phyloP scores from a whole-genome alignment of 2,329 filamentous ascomycete species.

The Epichloe typhina region DNA sequence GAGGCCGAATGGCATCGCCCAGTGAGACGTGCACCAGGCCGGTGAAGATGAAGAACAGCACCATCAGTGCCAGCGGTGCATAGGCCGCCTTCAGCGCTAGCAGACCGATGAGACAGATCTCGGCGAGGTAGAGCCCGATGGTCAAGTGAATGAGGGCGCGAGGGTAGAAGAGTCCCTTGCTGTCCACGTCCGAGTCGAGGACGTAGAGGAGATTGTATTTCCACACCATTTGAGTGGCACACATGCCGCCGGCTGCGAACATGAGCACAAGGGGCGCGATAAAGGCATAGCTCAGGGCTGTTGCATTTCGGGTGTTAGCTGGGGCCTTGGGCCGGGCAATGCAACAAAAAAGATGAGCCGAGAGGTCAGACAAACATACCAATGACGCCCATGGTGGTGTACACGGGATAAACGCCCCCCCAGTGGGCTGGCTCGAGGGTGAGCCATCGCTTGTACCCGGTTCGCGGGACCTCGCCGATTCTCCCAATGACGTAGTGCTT shows the following conservation, averaged over 20 bases:
- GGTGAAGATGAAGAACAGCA: conserved; percentile 63
- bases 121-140: conserved; percentile 69
- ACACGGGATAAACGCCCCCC: conserved; percentile 76
- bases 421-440: conserved; percentile 61
- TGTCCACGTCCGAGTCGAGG: conserved; percentile 69
- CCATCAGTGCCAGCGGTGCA: conserved; percentile 62
- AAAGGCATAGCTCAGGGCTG: conserved; percentile 71
- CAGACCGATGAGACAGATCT: conserved; percentile 73
- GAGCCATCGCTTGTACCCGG: conserved; percentile 68
- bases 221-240: conserved; percentile 75
- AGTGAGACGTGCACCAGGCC: conserved; percentile 63
- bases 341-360: background rate
- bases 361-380: conserved; percentile 36
- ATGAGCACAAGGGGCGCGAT: conserved; percentile 77
- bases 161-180: conserved; percentile 76
- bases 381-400: conserved; percentile 70
- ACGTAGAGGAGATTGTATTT: conserved; percentile 87
- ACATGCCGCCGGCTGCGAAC: conserved; percentile 68
- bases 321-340: background rate
- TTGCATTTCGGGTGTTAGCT: background rate
- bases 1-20: conserved; percentile 58
- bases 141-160: conserved; percentile 79
- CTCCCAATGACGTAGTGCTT: conserved; percentile 48
- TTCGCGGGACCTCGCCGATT: conserved; percentile 64
- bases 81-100: conserved; percentile 57